phyloP scores from a whole-genome alignment of 177 flowering plant genomes.

The Vitis hybrid region DNA sequence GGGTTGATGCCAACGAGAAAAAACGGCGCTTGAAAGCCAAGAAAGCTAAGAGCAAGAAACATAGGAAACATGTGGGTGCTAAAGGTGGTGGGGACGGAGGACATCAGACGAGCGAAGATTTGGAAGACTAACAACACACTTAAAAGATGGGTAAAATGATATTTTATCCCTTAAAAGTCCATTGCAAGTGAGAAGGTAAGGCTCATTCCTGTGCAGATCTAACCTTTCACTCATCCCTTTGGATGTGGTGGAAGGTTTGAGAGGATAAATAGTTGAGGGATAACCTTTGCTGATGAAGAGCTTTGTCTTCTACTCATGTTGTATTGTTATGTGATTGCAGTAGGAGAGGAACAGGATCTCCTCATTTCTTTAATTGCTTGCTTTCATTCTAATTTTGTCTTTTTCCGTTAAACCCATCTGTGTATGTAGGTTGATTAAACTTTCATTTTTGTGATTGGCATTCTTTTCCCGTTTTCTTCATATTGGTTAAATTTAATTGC shows the following conservation, averaged over 20 bases:
- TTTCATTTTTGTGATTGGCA: conserved; percentile 15
- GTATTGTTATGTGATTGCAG: conserved; percentile 37
- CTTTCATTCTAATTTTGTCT: conserved; percentile 10
- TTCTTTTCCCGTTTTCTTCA: conserved; percentile 3
- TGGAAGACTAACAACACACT: conserved; percentile 23
- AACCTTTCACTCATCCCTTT: conserved; percentile 7
- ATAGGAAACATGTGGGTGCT: conserved; percentile 47
- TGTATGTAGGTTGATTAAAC: conserved; percentile 23
- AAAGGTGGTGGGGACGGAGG: conserved; percentile 38
- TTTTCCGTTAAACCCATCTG: conserved; percentile 12
- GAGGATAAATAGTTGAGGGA: conserved; percentile 9
- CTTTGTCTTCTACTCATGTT: conserved; percentile 20
- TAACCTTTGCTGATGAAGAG: conserved; percentile 24
- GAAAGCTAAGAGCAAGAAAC: conserved; percentile 83
- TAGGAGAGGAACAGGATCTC: conserved; percentile 23
- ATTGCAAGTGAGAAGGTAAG: conserved; percentile 19
- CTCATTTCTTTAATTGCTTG: conserved; percentile 14
- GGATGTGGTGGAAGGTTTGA: conserved; percentile 18
- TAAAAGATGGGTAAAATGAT: too few relatives aligned
- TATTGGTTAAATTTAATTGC: not conserved
- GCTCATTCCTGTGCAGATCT: conserved; percentile 11
- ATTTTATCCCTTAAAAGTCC: conserved; percentile 1
- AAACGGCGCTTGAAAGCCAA: conserved; percentile 91
- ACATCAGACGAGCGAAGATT: conserved; percentile 40
- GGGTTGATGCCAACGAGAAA: conserved; percentile 96